A percentile compares a stretch with the other conserved stretches of the same genome.
These are phyloP conservation scores for Clonostachys rhizophaga DNA, from an alignment of 2,329 filamentous ascomycete genomes.

Conservation along the genomic window DNA sequence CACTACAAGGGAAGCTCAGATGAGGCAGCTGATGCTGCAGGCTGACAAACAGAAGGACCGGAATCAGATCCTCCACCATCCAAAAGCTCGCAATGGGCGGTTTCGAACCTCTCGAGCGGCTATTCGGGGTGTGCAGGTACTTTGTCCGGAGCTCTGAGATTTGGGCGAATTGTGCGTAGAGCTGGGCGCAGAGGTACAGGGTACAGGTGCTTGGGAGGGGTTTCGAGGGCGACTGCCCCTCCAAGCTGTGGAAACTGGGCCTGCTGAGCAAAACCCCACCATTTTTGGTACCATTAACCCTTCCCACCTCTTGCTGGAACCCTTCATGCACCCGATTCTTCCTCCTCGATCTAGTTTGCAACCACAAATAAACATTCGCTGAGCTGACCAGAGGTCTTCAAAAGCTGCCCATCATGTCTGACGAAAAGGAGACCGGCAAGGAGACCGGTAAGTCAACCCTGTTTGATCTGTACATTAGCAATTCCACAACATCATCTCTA, in stretches of 20 bases:
- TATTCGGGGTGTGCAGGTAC: no score
- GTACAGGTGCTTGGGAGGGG: no score
- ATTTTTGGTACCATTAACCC: background rate
- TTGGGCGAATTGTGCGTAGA: no score
- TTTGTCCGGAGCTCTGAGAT: no score
- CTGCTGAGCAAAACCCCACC: background rate
- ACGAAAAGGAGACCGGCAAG: constrained; percentile 37
- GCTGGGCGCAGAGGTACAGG: no score
- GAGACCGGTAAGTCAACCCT: constrained; percentile 31
- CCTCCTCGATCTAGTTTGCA: background rate
- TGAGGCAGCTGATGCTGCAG: no score
- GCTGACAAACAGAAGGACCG: no score
- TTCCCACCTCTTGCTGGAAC: background rate
- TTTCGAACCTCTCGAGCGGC: no score
- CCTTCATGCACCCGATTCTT: background rate
- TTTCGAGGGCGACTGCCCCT: background rate
- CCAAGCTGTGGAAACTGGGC: background rate
- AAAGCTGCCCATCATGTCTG: constrained; percentile 33
- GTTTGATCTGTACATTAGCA: background rate
- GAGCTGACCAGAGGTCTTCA: background rate
- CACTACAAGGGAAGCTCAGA: no score
- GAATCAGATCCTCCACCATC: no score
- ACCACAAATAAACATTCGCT: background rate
- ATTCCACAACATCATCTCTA: no score
- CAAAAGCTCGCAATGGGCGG: no score